Evolutionary conservation across 306 rosid genomes (phyloP).

Genomic region (Quercus parvula): DNA sequence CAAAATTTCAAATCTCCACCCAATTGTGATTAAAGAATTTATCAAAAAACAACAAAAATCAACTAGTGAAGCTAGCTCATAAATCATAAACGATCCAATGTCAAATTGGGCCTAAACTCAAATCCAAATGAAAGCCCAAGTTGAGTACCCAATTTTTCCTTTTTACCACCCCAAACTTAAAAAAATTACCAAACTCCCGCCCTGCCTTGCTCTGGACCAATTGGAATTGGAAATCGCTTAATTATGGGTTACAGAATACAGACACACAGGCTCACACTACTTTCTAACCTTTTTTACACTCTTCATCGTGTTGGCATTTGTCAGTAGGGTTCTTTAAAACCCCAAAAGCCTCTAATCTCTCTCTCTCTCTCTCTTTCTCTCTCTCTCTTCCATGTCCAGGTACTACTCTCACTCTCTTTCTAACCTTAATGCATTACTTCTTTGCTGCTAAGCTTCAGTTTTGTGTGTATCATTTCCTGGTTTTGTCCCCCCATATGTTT

Average conservation of each 20-base stretch:
- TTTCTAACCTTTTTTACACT: background rate
- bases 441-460: background rate
- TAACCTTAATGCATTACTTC: background rate
- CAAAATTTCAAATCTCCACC: too few species aligned
- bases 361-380: background rate
- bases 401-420: background rate
- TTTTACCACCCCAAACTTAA: conserved; percentile 1
- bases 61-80: too few species aligned
- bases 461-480: background rate
- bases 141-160: background rate
- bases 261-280: too few species aligned
- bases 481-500: background rate
- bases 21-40: too few species aligned
- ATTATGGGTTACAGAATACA: background rate
- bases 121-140: background rate
- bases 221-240: background rate
- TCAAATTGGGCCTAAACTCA: background rate
- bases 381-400: background rate
- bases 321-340: conserved; percentile 4
- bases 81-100: background rate
- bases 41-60: too few species aligned
- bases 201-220: conserved; percentile 8
- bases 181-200: conserved; percentile 17
- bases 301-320: background rate
- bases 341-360: background rate